Base-by-base conservation (phyloP, 495 filamentous ascomycete genomes). In the Polyplosphaeria fusca region DNA sequence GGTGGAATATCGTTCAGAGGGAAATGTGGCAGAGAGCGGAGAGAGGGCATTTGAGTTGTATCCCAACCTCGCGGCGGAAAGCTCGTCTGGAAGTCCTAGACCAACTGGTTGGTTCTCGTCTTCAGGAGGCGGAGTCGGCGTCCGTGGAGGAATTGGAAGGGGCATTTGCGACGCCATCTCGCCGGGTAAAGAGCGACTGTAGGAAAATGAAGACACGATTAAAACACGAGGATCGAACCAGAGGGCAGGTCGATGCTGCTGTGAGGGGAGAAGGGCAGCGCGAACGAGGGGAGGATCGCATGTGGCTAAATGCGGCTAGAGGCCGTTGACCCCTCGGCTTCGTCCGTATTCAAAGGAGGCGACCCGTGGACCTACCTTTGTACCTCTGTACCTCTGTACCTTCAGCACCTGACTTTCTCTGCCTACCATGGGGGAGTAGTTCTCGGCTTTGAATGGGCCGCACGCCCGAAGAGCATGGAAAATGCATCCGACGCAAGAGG, bases 51-150 rank as follows among this genome's bases (percentile, higher is more conserved):
- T 78, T 45, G 79, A 76, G 68, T 87, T 81, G 63, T 76, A 79
- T 12, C 55, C 50, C 13, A 79, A 60, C 55, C 73, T 72, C 20
- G 69, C 66, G 32, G 68, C 64, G 4, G 71, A 68, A 30, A 61
- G 51, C 42, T 68, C 67, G 28, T 61, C 58, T 38, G 67, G 45
- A 20, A 76, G 64, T 44, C 70, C 71, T 23, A 76, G 53, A 11
- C 71, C 73, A 27, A 59, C 47, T 4, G 57, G 65, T 16, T 64
- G 61, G 4, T 51, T 51, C 26, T 69, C 66, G 46, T 84, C 79
- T 48, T 86, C 83, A 55, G 78, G 73, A 35, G 84, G 85, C 49
- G 85, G 85, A 62, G 84, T 86, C 5, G 85, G 85, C 12, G 85
- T 86, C 42, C 83, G 77, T 41, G 85, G 85, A 43, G 85, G 83